Evolutionary conservation across 1,284 basidiomycete genomes (phyloP).

Genomic region (Fomitopsis palustris): DNA sequence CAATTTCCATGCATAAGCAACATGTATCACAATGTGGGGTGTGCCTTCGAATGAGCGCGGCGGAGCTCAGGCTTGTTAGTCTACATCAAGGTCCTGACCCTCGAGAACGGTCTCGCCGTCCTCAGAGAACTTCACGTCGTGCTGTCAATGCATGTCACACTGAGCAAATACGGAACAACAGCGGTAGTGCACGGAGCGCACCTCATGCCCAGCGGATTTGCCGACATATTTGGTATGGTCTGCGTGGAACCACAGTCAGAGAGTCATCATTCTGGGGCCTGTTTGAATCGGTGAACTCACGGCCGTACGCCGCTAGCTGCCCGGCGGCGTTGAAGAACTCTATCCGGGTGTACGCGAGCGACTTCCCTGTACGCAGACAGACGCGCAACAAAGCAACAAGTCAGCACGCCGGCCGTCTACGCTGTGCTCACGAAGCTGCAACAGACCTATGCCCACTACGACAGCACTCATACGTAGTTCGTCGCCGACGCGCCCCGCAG

Average conservation of each 20-base stretch:
- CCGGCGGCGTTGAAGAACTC: constrained; percentile 73
- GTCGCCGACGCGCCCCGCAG: constrained; percentile 66
- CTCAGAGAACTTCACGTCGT: constrained; percentile 79
- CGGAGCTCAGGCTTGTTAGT: background rate
- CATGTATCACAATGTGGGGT: background rate
- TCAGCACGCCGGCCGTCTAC: background rate
- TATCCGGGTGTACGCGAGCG: constrained; percentile 77
- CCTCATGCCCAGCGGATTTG: constrained; percentile 63
- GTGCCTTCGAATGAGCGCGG: background rate
- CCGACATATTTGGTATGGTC: constrained; percentile 90
- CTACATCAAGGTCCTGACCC: constrained; percentile 50
- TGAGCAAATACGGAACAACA: background rate
- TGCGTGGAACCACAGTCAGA: constrained; percentile 24
- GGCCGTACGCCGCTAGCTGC: constrained; percentile 80
- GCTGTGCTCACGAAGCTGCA: background rate
- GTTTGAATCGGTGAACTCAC: no score
- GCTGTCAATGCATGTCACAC: constrained; percentile 30
- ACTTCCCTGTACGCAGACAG: constrained; percentile 54
- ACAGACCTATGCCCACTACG: constrained; percentile 60
- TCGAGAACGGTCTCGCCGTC: constrained; percentile 73
- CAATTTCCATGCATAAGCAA: background rate
- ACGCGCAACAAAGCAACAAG: background rate
- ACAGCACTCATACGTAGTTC: constrained; percentile 57
- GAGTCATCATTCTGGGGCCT: background rate
- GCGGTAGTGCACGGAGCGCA: constrained; percentile 30